These are phyloP conservation scores for Plantago coronopus DNA, from an alignment of 305 asterid genomes.

Conservation along the genomic window DNA sequence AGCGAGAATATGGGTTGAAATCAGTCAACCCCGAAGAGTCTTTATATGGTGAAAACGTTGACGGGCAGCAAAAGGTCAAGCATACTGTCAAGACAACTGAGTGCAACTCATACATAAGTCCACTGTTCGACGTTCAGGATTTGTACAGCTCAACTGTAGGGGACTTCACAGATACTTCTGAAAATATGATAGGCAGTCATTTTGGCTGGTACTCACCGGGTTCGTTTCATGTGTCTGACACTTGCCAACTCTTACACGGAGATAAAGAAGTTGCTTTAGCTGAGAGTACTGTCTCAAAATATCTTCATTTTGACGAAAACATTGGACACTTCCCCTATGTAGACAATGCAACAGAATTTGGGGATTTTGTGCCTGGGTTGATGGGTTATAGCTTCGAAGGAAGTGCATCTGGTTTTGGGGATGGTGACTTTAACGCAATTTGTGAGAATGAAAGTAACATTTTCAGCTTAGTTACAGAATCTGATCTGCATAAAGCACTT, in stretches of 20 bases:
- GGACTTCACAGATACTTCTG: slow-evolving; percentile 23
- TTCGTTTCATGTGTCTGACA: slow-evolving; percentile 30
- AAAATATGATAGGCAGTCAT: slow-evolving; percentile 29
- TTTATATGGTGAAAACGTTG: slow-evolving; percentile 24
- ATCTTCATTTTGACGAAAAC: slow-evolving; percentile 35
- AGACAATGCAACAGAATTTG: slow-evolving; percentile 19
- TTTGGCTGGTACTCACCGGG: slow-evolving; percentile 27
- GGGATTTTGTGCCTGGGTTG: slow-evolving; percentile 30
- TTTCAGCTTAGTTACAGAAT: slow-evolving; percentile 37
- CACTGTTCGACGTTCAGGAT: slow-evolving; percentile 35
- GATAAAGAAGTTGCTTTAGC: slow-evolving; percentile 31
- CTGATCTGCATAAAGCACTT: slow-evolving; percentile 46
- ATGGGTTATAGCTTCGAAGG: slow-evolving; percentile 32
- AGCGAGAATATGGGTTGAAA: slow-evolving; percentile 16
- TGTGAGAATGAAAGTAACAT: slow-evolving; percentile 23
- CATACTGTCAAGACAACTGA: slow-evolving; percentile 26
- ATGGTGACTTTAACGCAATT: slow-evolving; percentile 29
- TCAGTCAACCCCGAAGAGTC: slow-evolving; percentile 37
- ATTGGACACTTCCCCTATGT: slow-evolving; percentile 28
- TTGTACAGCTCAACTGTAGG: slow-evolving; percentile 30
- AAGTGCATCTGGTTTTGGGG: slow-evolving; percentile 23
- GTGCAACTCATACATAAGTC: slow-evolving; percentile 29
- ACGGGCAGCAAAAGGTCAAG: slow-evolving; percentile 29
- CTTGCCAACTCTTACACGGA: slow-evolving; percentile 32
- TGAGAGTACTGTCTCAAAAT: slow-evolving; percentile 25